phyloP scores from a whole-genome alignment of 768 basidiomycete species.

The Russula virescens region DNA sequence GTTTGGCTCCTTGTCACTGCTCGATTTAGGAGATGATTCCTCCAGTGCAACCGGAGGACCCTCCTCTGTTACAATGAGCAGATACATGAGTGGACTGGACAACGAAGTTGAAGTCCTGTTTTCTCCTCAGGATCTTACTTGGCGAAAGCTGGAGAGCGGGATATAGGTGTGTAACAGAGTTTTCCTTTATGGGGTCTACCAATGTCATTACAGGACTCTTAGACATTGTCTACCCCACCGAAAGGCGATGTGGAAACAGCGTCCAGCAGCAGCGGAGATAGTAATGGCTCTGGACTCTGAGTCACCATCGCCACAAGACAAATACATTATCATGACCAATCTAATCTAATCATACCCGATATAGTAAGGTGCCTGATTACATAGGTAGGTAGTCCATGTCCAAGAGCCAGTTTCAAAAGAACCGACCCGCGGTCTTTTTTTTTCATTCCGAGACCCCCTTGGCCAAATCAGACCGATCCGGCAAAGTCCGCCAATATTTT shows the following conservation, averaged over 20 bases:
- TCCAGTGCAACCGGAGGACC: constrained; percentile 60
- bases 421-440: too few species aligned
- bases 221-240: constrained; percentile 75
- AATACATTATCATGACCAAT: too few species aligned
- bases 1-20: constrained; percentile 66
- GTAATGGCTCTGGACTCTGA: constrained; percentile 16
- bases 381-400: too few species aligned
- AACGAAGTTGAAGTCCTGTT: constrained; percentile 96
- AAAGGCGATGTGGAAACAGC: constrained; percentile 26
- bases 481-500: too few species aligned
- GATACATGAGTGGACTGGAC: constrained; percentile 76
- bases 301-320: too few species aligned
- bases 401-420: too few species aligned
- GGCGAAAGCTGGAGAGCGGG: constrained; percentile 84
- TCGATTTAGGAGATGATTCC: constrained; percentile 66
- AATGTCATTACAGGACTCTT: constrained; percentile 50
- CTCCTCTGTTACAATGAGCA: constrained; percentile 41
- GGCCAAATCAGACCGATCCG: too few species aligned
- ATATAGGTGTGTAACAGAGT: constrained; percentile 54
- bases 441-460: too few species aligned
- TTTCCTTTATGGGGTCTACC: neutral
- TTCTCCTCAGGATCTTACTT: constrained; percentile 83
- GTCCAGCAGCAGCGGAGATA: constrained; percentile 16
- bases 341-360: too few species aligned
- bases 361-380: too few species aligned